Evolutionary conservation across 768 basidiomycete species (phyloP), one percentile per base, ranked within the genome.

Genomic region (Podaxis sp.): DNA sequence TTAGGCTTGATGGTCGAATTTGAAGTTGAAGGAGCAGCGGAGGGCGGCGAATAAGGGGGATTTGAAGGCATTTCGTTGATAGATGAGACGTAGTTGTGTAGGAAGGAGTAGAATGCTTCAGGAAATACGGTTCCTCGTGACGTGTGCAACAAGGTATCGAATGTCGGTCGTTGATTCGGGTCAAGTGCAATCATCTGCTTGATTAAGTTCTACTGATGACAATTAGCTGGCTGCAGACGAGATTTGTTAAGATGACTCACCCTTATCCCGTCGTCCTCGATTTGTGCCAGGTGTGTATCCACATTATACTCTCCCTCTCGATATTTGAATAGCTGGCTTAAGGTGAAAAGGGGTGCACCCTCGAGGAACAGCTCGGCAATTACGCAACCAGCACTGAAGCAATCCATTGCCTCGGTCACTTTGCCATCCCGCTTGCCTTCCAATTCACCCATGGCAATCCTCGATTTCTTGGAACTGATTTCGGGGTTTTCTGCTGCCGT

Each of bases 361-460:
- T 99, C 97, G 63, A 95, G 79, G 77, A 97, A 98, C 65, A 99
- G 81, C 74, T 99, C 97, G 0, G 95, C 94, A 38, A 98, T 85
- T 13, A 98, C 95, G 72, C 96, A 98, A 24, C 97, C 97, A 0
- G 85, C 84, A 66, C 94, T 94, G 70, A 98, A 99, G 55, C 95
- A 91, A 72, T 99, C 97, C 97, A 99, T 99, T 3, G 91, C 83
- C 75, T 99, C 94, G 0, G 94, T 96, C 25, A 98, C 89, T 66
- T 82, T 87, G 1, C 87, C 89, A 63, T 97, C 91, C 49, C 89
- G 76, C 72, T 85, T 87, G 0, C 87, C 87, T 62, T 87, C 83
- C 19, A 72, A 74, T 38, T 86, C 85, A 5, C 82, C 84, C 71
- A 77, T 73, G 0, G 80, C 77, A 19, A 84, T 70, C 66, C 77